Evolutionary conservation across 352 stramenopile genomes (phyloP).

Genomic region (Stramenopiles sp.): DNA sequence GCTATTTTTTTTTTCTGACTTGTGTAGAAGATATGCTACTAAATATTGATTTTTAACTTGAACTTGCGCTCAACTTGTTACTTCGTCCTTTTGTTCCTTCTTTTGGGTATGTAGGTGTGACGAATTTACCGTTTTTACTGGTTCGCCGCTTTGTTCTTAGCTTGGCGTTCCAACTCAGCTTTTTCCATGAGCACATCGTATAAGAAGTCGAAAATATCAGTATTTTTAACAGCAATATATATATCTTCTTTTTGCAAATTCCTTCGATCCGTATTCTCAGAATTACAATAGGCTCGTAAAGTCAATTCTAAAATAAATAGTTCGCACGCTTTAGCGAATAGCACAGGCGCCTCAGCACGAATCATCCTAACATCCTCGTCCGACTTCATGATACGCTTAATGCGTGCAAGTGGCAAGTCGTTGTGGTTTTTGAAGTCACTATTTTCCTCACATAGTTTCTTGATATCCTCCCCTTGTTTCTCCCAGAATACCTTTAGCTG

Average conservation of each 20-base stretch:
- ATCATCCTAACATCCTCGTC: slow-evolving; percentile 97
- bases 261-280: slow-evolving; percentile 50
- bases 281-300: slow-evolving; percentile 60
- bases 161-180: background rate
- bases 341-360: slow-evolving; percentile 83
- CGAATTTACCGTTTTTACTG: too few relatives aligned
- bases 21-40: too few relatives aligned
- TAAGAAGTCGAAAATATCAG: slow-evolving; percentile 97
- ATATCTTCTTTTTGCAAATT: slow-evolving; percentile 97
- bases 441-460: background rate
- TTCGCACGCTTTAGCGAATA: slow-evolving; percentile 98
- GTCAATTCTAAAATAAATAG: slow-evolving; percentile 99
- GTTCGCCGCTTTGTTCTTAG: background rate
- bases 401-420: slow-evolving; percentile 87
- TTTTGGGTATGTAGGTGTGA: too few relatives aligned
- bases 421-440: slow-evolving; percentile 98
- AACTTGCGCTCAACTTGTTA: too few relatives aligned
- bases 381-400: slow-evolving; percentile 99
- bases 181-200: slow-evolving; percentile 60
- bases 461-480: background rate
- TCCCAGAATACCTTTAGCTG: background rate
- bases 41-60: too few relatives aligned
- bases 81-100: too few relatives aligned
- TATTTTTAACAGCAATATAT: slow-evolving; percentile 87
- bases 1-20: background rate